phyloP scores from a whole-genome alignment of 495 filamentous ascomycete species.

The Tuber umbilicatum region DNA sequence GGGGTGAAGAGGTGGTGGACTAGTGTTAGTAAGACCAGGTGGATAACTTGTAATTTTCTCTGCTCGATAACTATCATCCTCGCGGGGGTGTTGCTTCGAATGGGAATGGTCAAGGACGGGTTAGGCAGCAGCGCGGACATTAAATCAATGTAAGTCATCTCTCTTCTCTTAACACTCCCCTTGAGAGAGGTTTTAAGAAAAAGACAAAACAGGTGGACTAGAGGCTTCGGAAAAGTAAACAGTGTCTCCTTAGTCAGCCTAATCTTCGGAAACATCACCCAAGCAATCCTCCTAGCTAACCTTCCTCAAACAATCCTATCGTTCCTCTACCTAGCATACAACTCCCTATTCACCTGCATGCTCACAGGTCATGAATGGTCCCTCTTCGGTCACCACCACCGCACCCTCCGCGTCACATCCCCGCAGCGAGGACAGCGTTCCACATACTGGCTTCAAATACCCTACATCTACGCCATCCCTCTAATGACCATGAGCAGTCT shows the following conservation, averaged over 20 bases:
- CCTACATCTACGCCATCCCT: constrained; percentile 44
- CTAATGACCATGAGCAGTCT: constrained; percentile 35
- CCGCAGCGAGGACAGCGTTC: constrained; percentile 42
- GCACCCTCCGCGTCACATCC: constrained; percentile 39
- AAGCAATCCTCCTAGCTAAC: constrained; percentile 29
- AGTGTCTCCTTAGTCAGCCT: neutral
- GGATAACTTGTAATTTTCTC: too few species aligned
- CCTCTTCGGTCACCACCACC: too few species aligned
- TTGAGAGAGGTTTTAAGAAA: neutral
- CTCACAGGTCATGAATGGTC: too few species aligned
- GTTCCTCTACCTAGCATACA: constrained; percentile 22
- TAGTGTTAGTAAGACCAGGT: neutral
- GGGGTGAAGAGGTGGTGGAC: too few species aligned
- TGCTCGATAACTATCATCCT: neutral
- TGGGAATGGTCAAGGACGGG: neutral
- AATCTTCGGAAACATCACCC: constrained; percentile 30
- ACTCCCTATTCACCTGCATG: too few species aligned
- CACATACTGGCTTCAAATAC: constrained; percentile 46
- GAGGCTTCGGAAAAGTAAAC: constrained; percentile 8
- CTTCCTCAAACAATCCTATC: constrained; percentile 46
- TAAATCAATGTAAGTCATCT: neutral
- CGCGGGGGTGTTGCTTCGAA: neutral
- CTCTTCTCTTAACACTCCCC: neutral
- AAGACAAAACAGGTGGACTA: neutral
- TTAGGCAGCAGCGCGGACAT: neutral